Percentiles rank a stretch among this genome's conserved stretches.
phyloP scores from a whole-genome alignment of 345 rosid species.

The Hibiscus tridactylites region DNA sequence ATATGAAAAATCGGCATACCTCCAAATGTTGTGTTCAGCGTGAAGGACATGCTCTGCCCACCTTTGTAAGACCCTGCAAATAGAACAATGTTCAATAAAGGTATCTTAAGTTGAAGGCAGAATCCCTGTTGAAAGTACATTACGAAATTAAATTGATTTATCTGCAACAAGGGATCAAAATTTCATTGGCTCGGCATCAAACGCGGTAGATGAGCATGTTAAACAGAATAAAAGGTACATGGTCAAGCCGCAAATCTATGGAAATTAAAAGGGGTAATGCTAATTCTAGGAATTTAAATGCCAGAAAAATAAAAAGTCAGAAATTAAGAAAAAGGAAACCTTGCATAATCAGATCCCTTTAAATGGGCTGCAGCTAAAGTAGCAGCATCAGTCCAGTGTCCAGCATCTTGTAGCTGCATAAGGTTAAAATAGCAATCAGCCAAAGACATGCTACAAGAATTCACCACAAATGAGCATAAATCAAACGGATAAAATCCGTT shows the following conservation, averaged over 20 bases:
- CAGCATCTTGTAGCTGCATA: constrained; percentile 93
- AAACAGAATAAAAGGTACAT: not conserved
- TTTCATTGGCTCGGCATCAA: not conserved
- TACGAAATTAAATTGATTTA: not conserved
- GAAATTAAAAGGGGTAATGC: not conserved
- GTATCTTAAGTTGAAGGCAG: not conserved
- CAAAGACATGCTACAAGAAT: not conserved
- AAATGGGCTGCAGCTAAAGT: constrained; percentile 95
- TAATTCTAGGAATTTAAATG: not conserved
- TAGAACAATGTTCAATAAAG: not conserved
- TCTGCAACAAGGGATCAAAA: not conserved
- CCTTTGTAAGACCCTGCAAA: constrained; percentile 70
- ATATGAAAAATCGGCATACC: constrained; percentile 30
- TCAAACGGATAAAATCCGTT: not conserved
- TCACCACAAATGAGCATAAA: not conserved
- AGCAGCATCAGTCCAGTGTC: constrained; percentile 98
- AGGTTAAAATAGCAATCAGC: not conserved
- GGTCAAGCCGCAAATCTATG: not conserved
- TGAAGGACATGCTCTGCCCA: constrained; percentile 87
- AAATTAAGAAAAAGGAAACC: constrained; percentile 23
- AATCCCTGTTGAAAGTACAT: too few relatives aligned
- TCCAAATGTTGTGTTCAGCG: constrained; percentile 85
- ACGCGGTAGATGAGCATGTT: not conserved
- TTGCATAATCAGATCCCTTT: constrained; percentile 95
- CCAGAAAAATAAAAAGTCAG: not conserved